Evolutionary conservation across 2,329 filamentous ascomycete genomes (phyloP), one percentile per base, ranked within the genome.

Genomic region (Arthroderma sp.): DNA sequence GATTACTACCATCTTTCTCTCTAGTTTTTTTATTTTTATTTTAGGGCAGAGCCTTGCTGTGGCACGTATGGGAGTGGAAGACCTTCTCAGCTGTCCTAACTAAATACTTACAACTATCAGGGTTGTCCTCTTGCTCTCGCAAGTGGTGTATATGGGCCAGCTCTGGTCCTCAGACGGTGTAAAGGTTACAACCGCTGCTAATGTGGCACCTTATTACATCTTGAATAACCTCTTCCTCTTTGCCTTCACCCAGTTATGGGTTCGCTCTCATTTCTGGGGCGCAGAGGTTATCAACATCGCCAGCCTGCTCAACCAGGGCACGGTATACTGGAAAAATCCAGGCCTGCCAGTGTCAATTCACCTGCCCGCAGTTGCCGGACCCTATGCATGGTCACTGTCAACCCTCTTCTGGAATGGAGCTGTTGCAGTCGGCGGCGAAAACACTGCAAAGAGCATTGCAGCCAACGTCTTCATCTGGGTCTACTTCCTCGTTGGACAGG

Each of bases 381-480:
- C 87, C 4, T 70, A 94, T 53, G 84, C 82, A 1, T 94, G 85
- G 84, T 87, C 82, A 9, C 84, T 91, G 57, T 79, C 89, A 9
- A 83, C 84, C 29, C 72, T 94, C 43, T 89, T 88, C 70, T 94
- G 85, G 85, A 85, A 86, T 54, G 87, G 87, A 6, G 85, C 87
- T 15, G 80, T 88, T 40, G 83, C 84, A 59, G 76, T 89, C n/a
- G 71, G 85, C 57, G 73, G 78, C 5, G 67, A 80, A 46, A 74
- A 69, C 47, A 62, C 86, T 4, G 71, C 81, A 1, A 81, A 83
- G n/a, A 72, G 85, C 40, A 80, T 94, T 52, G 75, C 91, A 27
- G 86, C 84, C 42, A 94, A 94, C 59, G 70, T 94, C 52, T 86
- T 87, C 54, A 83, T 94, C 57, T 94, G 87, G 87, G 78, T 80